Evolutionary conservation across 164 flowering plant species (phyloP), one percentile per base, ranked within the genome.

Genomic region (Nelumbo lutea): DNA sequence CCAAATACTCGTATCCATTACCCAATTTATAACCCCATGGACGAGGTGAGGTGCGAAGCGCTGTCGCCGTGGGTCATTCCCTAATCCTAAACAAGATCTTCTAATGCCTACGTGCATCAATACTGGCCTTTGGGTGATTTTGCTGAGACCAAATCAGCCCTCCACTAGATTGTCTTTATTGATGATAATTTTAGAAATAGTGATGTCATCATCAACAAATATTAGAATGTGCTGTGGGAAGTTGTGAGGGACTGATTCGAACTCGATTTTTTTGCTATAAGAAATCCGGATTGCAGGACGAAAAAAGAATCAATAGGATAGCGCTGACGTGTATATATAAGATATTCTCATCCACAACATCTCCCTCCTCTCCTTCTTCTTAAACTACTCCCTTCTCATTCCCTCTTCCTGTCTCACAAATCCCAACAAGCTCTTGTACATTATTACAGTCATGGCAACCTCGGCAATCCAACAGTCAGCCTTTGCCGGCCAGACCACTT

Each of bases 391-490:
- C n/a, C 57, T 53, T 53, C 14, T 2, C 48, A 46, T 7, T 7
- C 48, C 13, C 58, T 61, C 56, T 44, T 2, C 61, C 59, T 66
- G 5, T 50, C 14, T 58, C 40, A 59, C 14, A 51, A 51, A 61
- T 9, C 10, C 42, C 67, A n/a, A 8, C 6, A 8, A 38, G 42
- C 62, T 1, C 42, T 5, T 38, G 40, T 8, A 1, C 40, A 59
- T 38, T 9, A 59, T 42, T 13, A 60, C 10, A 67, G 15, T 55
- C 39, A 84, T 84, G 88, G 90, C 88, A 14, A 81, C 88, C 68
- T 82, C 88, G 42, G 83, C 83, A 6, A 62, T 85, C 67, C 88
- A 83, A 42, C 80, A 75, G 53, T 81, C 91, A 5, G 83, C 88
- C 2, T 79, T 87, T 52, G 82, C 84, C 39, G 86, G 90, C 68